Evolutionary conservation across 306 rosid genomes (phyloP), one percentile per base, ranked within the genome.

Genomic region (Fragaria iinumae): DNA sequence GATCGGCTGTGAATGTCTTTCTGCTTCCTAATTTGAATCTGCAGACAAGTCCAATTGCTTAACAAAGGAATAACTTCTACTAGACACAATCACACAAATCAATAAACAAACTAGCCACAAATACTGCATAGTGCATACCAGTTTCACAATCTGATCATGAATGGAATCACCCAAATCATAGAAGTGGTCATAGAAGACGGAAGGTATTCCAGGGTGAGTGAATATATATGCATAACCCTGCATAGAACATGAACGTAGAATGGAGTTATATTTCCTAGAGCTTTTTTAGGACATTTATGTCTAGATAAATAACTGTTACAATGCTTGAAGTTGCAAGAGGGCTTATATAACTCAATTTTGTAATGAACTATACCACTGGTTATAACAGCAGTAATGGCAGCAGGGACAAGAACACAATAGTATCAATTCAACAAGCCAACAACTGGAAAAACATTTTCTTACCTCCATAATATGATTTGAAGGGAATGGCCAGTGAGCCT

Each of bases 401-500:
- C 34, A 16, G 2, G 17, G 52, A 41, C 50, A 67, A 39, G 32
- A n/a, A 67, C 8, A 21, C 1, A 43, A 43, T 43, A 43, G n/a
- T 7, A 45, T 25, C 72, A 44, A 12, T 23, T 21, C 56, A 45
- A 25, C 38, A 45, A 69, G 36, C 39, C 73, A 67, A 71, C 41
- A 48, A 60, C 18, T 0, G 11, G 38, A 60, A 27, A 2, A 27
- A 32, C 62, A 71, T 29, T 72, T 72, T 72, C 65, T 52, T 88
- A 92, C 98, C 97, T 95, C 96, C 97, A 92, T 87, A 36, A 92
- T 57, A 85, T 92, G 91, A 78, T 88, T 85, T 70, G 88, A 80
- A 36, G 96, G 92, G 76, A 92, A 92, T 41, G 96, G 97, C 95
- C 97, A 95, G 84, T 95, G 96, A 89, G 89, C 98, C 97, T 95